phyloP scores from a whole-genome alignment of 331 rosid genomes.

The Malus hybrid region DNA sequence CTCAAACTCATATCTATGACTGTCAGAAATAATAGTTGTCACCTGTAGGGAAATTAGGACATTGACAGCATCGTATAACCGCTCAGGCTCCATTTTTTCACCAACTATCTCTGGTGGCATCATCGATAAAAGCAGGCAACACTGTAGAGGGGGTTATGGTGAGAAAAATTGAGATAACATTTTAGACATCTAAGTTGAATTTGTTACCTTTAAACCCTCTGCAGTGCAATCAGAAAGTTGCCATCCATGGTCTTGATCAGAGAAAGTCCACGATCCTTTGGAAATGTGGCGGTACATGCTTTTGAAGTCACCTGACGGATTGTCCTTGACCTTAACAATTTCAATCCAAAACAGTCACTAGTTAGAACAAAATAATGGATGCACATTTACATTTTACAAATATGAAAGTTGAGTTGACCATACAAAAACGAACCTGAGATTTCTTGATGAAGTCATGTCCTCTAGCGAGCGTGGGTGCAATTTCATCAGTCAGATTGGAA shows the following conservation, averaged over 20 bases:
- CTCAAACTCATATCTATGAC: not conserved
- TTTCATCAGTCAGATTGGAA: slow-evolving; percentile 31
- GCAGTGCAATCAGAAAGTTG: slow-evolving; percentile 64
- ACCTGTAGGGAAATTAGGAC: slow-evolving; percentile 43
- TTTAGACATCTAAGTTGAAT: not conserved
- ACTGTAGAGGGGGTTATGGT: not conserved
- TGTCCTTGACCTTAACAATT: slow-evolving; percentile 30
- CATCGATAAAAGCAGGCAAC: slow-evolving; percentile 35
- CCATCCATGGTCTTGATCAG: slow-evolving; percentile 54
- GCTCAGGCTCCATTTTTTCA: slow-evolving; percentile 26
- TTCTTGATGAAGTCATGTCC: slow-evolving; percentile 63
- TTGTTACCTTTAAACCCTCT: slow-evolving; percentile 42
- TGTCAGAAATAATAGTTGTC: not conserved
- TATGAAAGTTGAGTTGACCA: no score
- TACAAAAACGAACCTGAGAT: slow-evolving; percentile 37
- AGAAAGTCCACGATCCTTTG: slow-evolving; percentile 64
- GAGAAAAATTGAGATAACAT: not conserved
- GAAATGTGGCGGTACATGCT: slow-evolving; percentile 45
- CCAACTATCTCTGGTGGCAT: slow-evolving; percentile 25
- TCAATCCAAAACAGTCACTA: not conserved
- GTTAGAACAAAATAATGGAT: not conserved
- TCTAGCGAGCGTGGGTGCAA: slow-evolving; percentile 34
- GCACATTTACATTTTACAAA: not conserved
- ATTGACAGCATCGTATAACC: slow-evolving; percentile 47
- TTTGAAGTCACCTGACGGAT: slow-evolving; percentile 44